Conservation (phyloP, 257 asterid species). For the Rehmannia glutinosa region DNA sequence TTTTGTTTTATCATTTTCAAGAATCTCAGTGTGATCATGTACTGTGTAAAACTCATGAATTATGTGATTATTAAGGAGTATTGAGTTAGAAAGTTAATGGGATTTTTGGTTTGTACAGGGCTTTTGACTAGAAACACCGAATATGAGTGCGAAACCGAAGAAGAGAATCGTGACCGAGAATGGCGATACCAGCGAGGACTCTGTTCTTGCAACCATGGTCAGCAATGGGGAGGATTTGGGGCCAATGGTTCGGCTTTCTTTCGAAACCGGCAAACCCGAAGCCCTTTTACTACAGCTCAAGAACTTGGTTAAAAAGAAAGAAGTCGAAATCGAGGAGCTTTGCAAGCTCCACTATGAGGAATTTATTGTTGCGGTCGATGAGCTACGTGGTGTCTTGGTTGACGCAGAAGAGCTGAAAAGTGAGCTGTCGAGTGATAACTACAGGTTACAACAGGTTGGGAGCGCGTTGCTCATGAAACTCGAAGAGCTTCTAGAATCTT, state of each 20-base stretch:
- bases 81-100: constrained; percentile 8
- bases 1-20: not conserved
- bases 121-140: not conserved
- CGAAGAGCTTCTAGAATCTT: constrained; percentile 86
- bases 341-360: constrained; percentile 96
- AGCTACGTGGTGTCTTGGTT: constrained; percentile 88
- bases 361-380: constrained; percentile 85
- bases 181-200: constrained; percentile 77
- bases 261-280: constrained; percentile 79
- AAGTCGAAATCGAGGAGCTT: constrained; percentile 88
- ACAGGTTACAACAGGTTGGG: constrained; percentile 76
- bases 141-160: constrained; percentile 58
- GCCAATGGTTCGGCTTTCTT: constrained; percentile 82
- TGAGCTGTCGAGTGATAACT: constrained; percentile 80
- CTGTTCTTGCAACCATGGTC: constrained; percentile 77
- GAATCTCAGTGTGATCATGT: not conserved
- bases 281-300: constrained; percentile 75
- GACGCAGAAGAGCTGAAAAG: constrained; percentile 92
- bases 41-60: not conserved
- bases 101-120: constrained; percentile 21
- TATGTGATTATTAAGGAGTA: not conserved
- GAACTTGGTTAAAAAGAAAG: constrained; percentile 68
- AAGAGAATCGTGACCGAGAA: constrained; percentile 61
- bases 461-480: constrained; percentile 66
- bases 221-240: constrained; percentile 87